These are phyloP conservation scores for Coemansia sp. DNA, from an alignment of 192 early-diverging fungal genomes.

Conservation along the genomic window DNA sequence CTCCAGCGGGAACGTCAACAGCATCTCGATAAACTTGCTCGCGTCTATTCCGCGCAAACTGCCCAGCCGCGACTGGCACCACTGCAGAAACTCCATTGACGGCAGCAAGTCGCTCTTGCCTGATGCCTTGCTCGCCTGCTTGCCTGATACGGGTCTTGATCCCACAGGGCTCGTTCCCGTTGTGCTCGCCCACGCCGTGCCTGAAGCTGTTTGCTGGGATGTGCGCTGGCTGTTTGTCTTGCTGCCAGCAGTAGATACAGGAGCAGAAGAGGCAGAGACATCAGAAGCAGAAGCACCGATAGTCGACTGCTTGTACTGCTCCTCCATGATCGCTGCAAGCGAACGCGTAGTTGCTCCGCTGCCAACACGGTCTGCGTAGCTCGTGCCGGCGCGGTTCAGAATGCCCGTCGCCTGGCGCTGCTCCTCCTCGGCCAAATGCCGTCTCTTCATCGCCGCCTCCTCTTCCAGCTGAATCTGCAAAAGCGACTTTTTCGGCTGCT, in stretches of 20 bases:
- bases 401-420: slow-evolving; percentile 11
- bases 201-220: background rate
- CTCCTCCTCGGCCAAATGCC: slow-evolving; percentile 28
- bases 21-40: slow-evolving; percentile 75
- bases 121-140: slow-evolving; percentile 2
- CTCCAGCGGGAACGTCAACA: slow-evolving; percentile 73
- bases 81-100: slow-evolving; percentile 70
- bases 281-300: background rate
- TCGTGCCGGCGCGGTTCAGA: slow-evolving; percentile 17
- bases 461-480: slow-evolving; percentile 57
- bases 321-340: slow-evolving; percentile 47
- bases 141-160: background rate
- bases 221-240: slow-evolving; percentile 8
- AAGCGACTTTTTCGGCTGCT: slow-evolving; percentile 50
- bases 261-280: background rate
- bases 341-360: slow-evolving; percentile 15
- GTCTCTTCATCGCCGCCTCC: slow-evolving; percentile 34
- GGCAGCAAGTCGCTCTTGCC: slow-evolving; percentile 19
- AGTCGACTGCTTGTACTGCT: slow-evolving; percentile 37
- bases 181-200: slow-evolving; percentile 15
- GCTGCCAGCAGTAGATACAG: background rate
- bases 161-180: background rate
- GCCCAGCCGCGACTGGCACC: slow-evolving; percentile 67
- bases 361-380: slow-evolving; percentile 46
- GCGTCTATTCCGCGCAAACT: slow-evolving; percentile 60